Evolutionary conservation across 75 land plant genomes (phyloP), one percentile per base, ranked within the genome.

Genomic region (Pinus albicaulis): DNA sequence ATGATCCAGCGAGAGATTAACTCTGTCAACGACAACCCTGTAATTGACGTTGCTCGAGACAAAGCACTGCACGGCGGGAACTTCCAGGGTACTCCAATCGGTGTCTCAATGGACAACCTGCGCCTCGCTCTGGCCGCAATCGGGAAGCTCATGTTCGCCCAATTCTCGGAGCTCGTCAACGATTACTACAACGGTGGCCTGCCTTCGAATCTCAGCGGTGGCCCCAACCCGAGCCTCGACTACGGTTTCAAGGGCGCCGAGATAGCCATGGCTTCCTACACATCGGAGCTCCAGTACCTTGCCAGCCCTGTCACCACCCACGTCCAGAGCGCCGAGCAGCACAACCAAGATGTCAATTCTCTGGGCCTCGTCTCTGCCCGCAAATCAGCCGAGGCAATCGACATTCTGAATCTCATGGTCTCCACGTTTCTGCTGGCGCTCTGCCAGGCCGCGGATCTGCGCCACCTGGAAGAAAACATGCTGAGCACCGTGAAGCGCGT

Each of bases 11-110:
- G 86, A 57, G 95, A 92, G 83, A 92, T 92, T 83, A 92, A 92
- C 75, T 92, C 95, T 7, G 95, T 93, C 34, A 93, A 93, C 66
- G 93, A 93, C 72, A 92, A 92, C 80, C 95, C 97, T 0, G 58
- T 93, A 71, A 89, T 93, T 66, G 94, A 93, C 64, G 96, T 92
- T 16, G 84, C 94, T 7, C 75, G 96, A 44, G 86, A 24, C 22
- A 78, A 19, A 38, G 62, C 31, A 55, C 59, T 41, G 68, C 81
- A 80, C 66, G 81, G 78, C 71, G 26, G 81, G 71, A 59, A 59
- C 20, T 59, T 59, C 60, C 60, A 59, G 60, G 60, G 60, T 6
- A 59, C 60, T 0, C 60, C 60, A 19, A 59, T 59, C 60, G 60
- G 60, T n/a, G 60, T 59, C 60, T 19, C 60, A 4, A 59, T 59